phyloP scores from a whole-genome alignment of 305 asterid genomes.

The Solanum hybrid region DNA sequence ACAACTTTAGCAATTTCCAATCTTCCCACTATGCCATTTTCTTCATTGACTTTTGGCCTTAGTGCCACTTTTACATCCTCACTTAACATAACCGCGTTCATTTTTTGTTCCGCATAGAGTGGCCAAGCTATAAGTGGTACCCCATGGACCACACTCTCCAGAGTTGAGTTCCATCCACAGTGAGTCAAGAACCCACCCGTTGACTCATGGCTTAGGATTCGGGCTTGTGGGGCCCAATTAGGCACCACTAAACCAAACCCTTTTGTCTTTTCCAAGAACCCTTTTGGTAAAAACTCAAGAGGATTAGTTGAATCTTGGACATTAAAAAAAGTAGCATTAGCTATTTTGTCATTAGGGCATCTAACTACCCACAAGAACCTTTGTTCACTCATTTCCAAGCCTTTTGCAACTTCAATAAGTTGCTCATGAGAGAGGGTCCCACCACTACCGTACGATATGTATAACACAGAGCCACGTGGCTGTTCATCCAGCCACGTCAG shows the following conservation, averaged over 20 bases:
- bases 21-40: conserved; percentile 35
- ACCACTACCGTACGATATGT: conserved; percentile 74
- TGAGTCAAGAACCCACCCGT: conserved; percentile 60
- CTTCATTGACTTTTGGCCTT: conserved; percentile 28
- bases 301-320: conserved; percentile 33
- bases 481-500: conserved; percentile 61
- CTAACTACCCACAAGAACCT: conserved; percentile 77
- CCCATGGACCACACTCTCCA: conserved; percentile 58
- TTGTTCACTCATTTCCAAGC: conserved; percentile 69
- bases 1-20: conserved; percentile 40
- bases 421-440: conserved; percentile 63
- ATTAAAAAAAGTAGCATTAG: conserved; percentile 40
- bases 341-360: conserved; percentile 31
- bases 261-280: conserved; percentile 49
- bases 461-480: conserved; percentile 66
- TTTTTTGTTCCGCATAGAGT: conserved; percentile 63
- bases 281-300: conserved; percentile 52
- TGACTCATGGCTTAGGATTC: conserved; percentile 45
- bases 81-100: conserved; percentile 48
- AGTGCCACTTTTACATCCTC: conserved; percentile 48
- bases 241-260: conserved; percentile 54
- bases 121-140: conserved; percentile 87
- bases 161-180: conserved; percentile 73
- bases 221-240: conserved; percentile 72
- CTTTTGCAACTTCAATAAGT: conserved; percentile 49